Evolutionary conservation across 306 rosid species (phyloP).

Genomic region (Inga laurina): DNA sequence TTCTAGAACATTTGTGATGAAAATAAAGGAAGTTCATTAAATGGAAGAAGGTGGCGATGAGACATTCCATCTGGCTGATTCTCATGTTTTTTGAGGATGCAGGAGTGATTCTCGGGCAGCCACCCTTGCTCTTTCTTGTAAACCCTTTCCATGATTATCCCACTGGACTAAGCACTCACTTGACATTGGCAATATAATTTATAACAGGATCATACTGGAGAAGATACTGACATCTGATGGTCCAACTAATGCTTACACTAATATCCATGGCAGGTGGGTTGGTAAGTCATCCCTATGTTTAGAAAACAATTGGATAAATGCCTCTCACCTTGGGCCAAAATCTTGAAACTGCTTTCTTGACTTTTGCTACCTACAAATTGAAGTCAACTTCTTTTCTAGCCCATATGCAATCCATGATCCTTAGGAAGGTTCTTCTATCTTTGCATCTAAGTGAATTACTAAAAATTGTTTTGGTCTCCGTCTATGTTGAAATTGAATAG

Average conservation of each 20-base stretch:
- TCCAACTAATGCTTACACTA: constrained; percentile 81
- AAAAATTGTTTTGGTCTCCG: neutral
- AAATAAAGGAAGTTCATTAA: constrained; percentile 4
- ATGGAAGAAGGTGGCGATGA: constrained; percentile 27
- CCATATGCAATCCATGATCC: neutral
- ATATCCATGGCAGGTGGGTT: constrained; percentile 94
- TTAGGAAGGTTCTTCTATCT: neutral
- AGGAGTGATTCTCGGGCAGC: constrained; percentile 44
- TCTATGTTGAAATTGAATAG: constrained; percentile 15
- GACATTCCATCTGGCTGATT: constrained; percentile 34
- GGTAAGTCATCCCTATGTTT: constrained; percentile 63
- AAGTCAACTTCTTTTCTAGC: constrained; percentile 8
- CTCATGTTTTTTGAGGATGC: constrained; percentile 39
- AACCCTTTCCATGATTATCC: constrained; percentile 57
- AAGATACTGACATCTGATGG: constrained; percentile 90
- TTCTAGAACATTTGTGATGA: constrained; percentile 13
- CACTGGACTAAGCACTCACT: constrained; percentile 55
- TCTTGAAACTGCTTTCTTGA: constrained; percentile 27
- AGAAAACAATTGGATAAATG: constrained; percentile 39
- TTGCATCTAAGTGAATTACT: neutral
- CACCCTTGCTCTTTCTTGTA: constrained; percentile 40
- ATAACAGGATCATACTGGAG: constrained; percentile 95
- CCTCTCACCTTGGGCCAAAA: constrained; percentile 43
- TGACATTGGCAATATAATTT: constrained; percentile 77
- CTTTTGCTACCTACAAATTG: constrained; percentile 24